These are phyloP conservation scores for Microsporum audouinii DNA, from an alignment of 2,329 filamentous ascomycete genomes.

Conservation along the genomic window DNA sequence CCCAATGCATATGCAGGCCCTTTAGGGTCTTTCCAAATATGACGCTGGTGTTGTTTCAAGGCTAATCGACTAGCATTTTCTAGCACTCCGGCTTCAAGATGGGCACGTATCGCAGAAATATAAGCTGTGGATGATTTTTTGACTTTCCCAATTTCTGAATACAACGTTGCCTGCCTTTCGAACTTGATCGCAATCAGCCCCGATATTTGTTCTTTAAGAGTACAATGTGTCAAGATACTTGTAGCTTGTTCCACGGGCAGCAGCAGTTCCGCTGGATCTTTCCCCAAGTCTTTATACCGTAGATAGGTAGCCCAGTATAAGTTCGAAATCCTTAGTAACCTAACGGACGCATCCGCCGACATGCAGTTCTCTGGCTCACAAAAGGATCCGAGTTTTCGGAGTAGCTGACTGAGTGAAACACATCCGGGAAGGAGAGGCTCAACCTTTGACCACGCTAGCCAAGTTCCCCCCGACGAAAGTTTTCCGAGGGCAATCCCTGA, in stretches of 20 bases:
- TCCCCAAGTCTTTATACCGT: slow-evolving; percentile 30
- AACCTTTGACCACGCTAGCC: slow-evolving; percentile 29
- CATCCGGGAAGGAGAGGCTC: slow-evolving; percentile 28
- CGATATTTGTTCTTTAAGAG: slow-evolving; percentile 24
- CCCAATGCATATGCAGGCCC: slow-evolving; percentile 27
- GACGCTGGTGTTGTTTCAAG: slow-evolving; percentile 19
- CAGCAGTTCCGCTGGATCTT: slow-evolving; percentile 26
- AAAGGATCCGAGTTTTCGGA: slow-evolving; percentile 15
- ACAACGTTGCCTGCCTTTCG: slow-evolving; percentile 34
- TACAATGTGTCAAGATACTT: slow-evolving; percentile 26
- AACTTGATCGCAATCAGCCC: slow-evolving; percentile 35
- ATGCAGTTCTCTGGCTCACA: slow-evolving; percentile 3
- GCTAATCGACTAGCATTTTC: slow-evolving; percentile 21
- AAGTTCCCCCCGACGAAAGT: slow-evolving; percentile 27
- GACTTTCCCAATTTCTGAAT: slow-evolving; percentile 28
- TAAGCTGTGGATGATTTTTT: slow-evolving; percentile 29
- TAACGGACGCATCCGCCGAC: slow-evolving; percentile 16
- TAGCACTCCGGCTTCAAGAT: slow-evolving; percentile 30
- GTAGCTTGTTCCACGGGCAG: slow-evolving; percentile 33
- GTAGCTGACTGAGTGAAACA: slow-evolving; percentile 25
- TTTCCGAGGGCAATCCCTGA: slow-evolving; percentile 32
- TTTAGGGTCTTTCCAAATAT: slow-evolving; percentile 25
- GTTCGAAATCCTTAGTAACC: slow-evolving; percentile 35
- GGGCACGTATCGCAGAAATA: slow-evolving; percentile 30
- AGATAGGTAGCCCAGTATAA: slow-evolving; percentile 38